A percentile compares a stretch with the other conserved stretches of the same genome.
Conservation (phyloP, 2,329 filamentous ascomycete genomes). For the Cryphonectria parasitica region DNA sequence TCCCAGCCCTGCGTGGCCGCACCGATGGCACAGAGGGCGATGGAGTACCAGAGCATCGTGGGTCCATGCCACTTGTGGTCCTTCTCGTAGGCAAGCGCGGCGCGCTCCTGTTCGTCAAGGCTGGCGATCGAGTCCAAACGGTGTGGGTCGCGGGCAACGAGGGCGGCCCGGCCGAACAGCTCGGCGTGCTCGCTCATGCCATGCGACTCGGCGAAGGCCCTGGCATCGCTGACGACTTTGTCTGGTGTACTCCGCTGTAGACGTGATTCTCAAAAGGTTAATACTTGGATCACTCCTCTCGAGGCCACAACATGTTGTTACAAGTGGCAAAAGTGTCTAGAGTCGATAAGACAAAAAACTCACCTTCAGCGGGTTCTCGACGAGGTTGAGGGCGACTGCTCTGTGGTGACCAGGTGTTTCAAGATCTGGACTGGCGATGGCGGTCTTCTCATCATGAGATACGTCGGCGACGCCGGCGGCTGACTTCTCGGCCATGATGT, state of each 20-base stretch:
- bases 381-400: conserved; percentile 38
- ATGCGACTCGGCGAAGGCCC: conserved; percentile 64
- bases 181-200: conserved; percentile 61
- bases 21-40: conserved; percentile 58
- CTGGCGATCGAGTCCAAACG: conserved; percentile 61
- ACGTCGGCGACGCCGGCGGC: conserved; percentile 3
- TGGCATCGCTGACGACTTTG: conserved; percentile 57
- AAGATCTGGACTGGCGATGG: not conserved
- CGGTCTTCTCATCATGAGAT: conserved; percentile 14
- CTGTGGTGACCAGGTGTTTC: conserved; percentile 30
- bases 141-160: conserved; percentile 72
- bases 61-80: conserved; percentile 72
- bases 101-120: conserved; percentile 54
- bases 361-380: conserved; percentile 41
- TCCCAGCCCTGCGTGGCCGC: conserved; percentile 58
- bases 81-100: conserved; percentile 62
- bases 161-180: conserved; percentile 69
- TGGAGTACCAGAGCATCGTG: conserved; percentile 65
- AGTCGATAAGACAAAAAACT: conserved; percentile 31
- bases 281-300: too few species aligned
- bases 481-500: conserved; percentile 8
- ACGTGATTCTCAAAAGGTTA: not conserved
- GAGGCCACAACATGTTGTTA: too few species aligned
- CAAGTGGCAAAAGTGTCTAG: not conserved
- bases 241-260: conserved; percentile 38